Evolutionary conservation across 106 monocot species (phyloP), one percentile per base, ranked within the genome.

Genomic region (Acorus gramineus): DNA sequence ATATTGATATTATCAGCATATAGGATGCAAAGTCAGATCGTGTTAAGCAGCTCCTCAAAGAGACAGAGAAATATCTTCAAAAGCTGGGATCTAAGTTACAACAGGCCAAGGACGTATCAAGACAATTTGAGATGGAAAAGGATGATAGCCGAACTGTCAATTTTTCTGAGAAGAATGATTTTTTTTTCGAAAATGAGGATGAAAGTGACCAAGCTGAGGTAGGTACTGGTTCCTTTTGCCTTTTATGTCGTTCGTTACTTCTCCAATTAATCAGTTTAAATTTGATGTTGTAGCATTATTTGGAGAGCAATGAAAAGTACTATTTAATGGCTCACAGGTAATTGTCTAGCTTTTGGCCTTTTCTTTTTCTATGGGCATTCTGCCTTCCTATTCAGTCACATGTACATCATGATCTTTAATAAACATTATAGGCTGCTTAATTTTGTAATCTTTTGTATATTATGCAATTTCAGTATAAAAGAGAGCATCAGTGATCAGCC

Each of bases 1-100:
- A 53, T 6, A 58, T 46, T 51, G 8, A 63, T 42, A 4, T 56
- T 50, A 6, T 59, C 47, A 10, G 8, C 42, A 49, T 62, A 28
- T 67, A 98, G 98, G 98, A 98, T 86, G 87, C 98, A 53, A 98
- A 98, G 64, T 98, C 98, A 60, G 98, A 92, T 65, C 91, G 98
- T 70, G 98, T 98, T 62, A 88, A 91, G 63, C 85, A 98, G 72
- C 98, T 98, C 7, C 87, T 98, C 50, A 91, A 92, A 60, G 98
- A 98, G 75, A 98, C 98, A 44, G 98, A 98, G 65, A 98, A 91
- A 56, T 98, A 98, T 79, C 92, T 98, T 66, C 87, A 88, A 62
- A 91, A 98, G 74, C 65, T 98, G 52, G 81, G 98, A 14, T 79
- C 91, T 47, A 98, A 84, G 67, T 72, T 98, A 76, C 85, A 85